Percentiles rank a stretch among this genome's conserved stretches.
Conservation (phyloP, 1,284 basidiomycete genomes). For the Cystobasidium slooffiae region DNA sequence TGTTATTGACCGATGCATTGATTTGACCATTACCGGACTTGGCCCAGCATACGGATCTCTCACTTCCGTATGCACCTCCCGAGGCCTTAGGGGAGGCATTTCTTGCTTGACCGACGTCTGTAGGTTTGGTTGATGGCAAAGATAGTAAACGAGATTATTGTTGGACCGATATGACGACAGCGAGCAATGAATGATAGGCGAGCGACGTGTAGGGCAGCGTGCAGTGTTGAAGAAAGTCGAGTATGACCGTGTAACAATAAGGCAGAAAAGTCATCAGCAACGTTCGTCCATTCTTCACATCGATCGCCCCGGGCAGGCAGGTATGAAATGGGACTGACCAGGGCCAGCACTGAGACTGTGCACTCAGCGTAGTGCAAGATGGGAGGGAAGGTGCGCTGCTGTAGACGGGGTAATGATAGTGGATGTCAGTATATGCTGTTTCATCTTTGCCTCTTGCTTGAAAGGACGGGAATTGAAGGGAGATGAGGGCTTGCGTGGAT, state of each 20-base stretch:
- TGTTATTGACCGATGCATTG: slow-evolving; percentile 28
- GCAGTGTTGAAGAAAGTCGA: neutral
- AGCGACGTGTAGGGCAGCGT: neutral
- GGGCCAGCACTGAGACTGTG: slow-evolving; percentile 40
- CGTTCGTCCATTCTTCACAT: slow-evolving; percentile 3
- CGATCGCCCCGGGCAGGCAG: neutral
- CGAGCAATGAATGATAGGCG: no score
- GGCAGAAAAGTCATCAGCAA: slow-evolving; percentile 11
- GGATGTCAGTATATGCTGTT: slow-evolving; percentile 17
- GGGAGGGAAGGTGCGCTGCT: slow-evolving; percentile 25
- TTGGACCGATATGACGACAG: no score
- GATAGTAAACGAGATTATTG: no score
- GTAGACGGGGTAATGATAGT: neutral
- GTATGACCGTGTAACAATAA: neutral
- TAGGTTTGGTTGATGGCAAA: neutral
- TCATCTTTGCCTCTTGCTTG: neutral
- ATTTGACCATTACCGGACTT: slow-evolving; percentile 40
- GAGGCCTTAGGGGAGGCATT: slow-evolving; percentile 41
- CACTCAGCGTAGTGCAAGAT: slow-evolving; percentile 35
- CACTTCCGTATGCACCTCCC: slow-evolving; percentile 43
- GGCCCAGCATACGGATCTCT: slow-evolving; percentile 41
- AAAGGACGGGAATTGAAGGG: neutral
- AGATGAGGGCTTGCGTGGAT: neutral
- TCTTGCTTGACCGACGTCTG: slow-evolving; percentile 39
- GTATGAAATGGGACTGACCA: slow-evolving; percentile 22